Conservation (phyloP, 2,329 filamentous ascomycete species). For the Xylaria hypoxylon region DNA sequence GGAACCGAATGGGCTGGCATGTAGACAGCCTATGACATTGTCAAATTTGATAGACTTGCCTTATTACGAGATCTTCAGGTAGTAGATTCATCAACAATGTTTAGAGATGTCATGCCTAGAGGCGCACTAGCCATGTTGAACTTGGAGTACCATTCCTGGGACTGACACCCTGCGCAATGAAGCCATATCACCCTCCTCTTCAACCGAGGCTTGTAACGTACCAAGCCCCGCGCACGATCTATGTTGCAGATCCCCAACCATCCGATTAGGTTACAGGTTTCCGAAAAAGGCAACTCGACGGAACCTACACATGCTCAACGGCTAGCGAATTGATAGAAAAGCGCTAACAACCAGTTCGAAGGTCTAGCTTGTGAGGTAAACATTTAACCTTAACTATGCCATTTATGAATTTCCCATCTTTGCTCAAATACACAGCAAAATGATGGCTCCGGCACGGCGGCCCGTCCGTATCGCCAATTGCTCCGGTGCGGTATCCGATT, state of each 20-base stretch:
- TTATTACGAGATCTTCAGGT: not conserved
- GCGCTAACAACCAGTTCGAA: too few relatives aligned
- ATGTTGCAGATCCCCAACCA: too few relatives aligned
- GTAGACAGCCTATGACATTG: not conserved
- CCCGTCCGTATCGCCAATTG: slow-evolving; percentile 44
- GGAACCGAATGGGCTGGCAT: not conserved
- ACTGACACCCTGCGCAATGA: too few relatives aligned
- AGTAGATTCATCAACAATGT: not conserved
- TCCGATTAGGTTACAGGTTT: too few relatives aligned
- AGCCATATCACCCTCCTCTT: not conserved
- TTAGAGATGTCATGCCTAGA: not conserved
- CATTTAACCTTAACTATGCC: too few relatives aligned
- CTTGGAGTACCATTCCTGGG: not conserved
- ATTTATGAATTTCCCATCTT: not conserved
- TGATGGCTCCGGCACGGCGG: slow-evolving; percentile 34
- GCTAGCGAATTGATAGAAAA: too few relatives aligned
- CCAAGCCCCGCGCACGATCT: too few relatives aligned
- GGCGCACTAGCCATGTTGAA: not conserved
- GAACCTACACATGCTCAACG: too few relatives aligned
- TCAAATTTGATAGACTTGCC: not conserved
- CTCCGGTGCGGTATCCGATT: slow-evolving; percentile 42
- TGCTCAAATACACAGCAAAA: not conserved
- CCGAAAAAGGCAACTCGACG: too few relatives aligned
- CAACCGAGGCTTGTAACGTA: slow-evolving; percentile 5
- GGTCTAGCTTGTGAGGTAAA: not conserved